phyloP scores from a whole-genome alignment of 2,329 filamentous ascomycete species.

The Pyrenochaeta sp. region DNA sequence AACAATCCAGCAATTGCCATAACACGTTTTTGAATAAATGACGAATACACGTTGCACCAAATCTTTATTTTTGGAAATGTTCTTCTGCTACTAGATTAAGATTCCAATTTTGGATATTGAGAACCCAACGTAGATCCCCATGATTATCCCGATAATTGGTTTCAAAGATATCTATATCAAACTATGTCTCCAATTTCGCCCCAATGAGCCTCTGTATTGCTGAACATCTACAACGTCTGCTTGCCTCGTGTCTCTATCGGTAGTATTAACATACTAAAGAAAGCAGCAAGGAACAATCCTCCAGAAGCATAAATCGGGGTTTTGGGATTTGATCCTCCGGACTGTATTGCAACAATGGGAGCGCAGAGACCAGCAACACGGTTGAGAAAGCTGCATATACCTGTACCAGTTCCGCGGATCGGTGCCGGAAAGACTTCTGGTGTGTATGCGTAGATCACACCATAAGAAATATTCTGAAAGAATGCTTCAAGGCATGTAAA shows the following conservation, averaged over 20 bases:
- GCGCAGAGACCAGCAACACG: conserved; percentile 72
- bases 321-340: conserved; percentile 48
- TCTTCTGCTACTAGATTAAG: too few relatives aligned
- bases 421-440: conserved; percentile 80
- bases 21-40: too few relatives aligned
- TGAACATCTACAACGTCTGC: conserved; percentile 51
- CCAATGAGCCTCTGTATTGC: too few relatives aligned
- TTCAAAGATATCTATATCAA: too few relatives aligned
- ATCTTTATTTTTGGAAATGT: too few relatives aligned
- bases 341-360: conserved; percentile 68
- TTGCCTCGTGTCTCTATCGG: conserved; percentile 56
- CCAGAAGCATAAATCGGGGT: conserved; percentile 55
- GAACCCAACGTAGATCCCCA: too few relatives aligned
- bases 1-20: too few relatives aligned
- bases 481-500: conserved; percentile 76
- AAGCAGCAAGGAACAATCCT: conserved; percentile 54
- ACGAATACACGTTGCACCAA: too few relatives aligned
- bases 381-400: conserved; percentile 76
- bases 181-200: too few relatives aligned
- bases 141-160: too few relatives aligned
- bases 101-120: too few relatives aligned
- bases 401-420: conserved; percentile 74
- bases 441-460: conserved; percentile 78
- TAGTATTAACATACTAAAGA: conserved; percentile 52
- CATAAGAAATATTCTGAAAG: conserved; percentile 68